Conservation (phyloP, 768 basidiomycete species). For the Amanita thiersii region DNA sequence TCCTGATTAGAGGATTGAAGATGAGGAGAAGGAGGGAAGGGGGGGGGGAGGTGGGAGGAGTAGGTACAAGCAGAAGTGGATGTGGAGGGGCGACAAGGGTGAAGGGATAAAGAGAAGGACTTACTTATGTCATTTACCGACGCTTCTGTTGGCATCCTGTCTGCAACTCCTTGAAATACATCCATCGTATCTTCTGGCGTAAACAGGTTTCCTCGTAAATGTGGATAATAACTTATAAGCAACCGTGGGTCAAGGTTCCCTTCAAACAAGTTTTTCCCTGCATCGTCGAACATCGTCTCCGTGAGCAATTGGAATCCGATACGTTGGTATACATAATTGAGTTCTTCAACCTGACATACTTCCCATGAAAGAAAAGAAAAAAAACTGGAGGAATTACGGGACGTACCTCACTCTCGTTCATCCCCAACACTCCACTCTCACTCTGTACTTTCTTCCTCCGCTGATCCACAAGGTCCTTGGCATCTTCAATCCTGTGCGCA, state of each 20-base stretch:
- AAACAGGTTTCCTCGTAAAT: conserved; percentile 63
- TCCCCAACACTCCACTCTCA: conserved; percentile 27
- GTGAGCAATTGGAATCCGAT: conserved; percentile 73
- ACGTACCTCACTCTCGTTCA: conserved; percentile 49
- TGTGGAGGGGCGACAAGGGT: conserved; percentile 13
- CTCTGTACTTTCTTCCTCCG: conserved; percentile 48
- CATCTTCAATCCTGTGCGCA: conserved; percentile 57
- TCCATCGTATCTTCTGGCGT: conserved; percentile 46
- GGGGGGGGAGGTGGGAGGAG: not conserved
- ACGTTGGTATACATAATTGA: conserved; percentile 73
- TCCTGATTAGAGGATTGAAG: too few relatives aligned
- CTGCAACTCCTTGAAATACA: conserved; percentile 68
- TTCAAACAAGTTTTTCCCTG: conserved; percentile 67
- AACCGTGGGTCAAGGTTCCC: conserved; percentile 82
- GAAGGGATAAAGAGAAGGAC: conserved; percentile 27
- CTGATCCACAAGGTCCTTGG: conserved; percentile 50
- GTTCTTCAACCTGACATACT: conserved; percentile 46
- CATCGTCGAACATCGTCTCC: conserved; percentile 80
- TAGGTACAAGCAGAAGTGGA: not conserved
- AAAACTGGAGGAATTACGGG: not conserved
- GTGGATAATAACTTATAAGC: conserved; percentile 72
- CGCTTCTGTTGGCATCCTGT: conserved; percentile 58
- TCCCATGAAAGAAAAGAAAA: not conserved
- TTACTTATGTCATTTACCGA: conserved; percentile 83
- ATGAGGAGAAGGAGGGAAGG: conserved; percentile 8